Conservation (phyloP, 2,329 filamentous ascomycete species). For the Neopestalotiopsis clavispora region DNA sequence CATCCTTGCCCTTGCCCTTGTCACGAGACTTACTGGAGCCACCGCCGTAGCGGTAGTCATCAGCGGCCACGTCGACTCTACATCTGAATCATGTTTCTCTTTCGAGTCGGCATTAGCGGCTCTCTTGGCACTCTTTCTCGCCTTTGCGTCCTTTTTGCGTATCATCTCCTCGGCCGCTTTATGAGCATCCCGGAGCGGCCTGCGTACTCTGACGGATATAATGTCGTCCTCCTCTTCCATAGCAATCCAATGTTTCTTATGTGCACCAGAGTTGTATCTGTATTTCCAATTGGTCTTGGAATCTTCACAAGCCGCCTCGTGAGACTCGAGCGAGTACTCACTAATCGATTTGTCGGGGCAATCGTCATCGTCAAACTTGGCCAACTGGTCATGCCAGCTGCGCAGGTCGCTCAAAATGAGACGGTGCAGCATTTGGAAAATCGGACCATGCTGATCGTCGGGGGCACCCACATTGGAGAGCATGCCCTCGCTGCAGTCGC, state of each 20-base stretch:
- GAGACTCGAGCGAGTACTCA: background rate
- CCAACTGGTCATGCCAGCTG: slow-evolving; percentile 21
- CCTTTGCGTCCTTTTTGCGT: background rate
- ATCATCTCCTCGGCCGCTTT: background rate
- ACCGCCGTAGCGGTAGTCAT: background rate
- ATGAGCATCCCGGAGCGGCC: background rate
- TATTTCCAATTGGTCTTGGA: background rate
- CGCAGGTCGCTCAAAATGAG: slow-evolving; percentile 26
- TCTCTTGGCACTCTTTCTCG: background rate
- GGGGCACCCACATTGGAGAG: slow-evolving; percentile 24
- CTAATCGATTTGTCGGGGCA: slow-evolving; percentile 24
- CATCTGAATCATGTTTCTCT: background rate
- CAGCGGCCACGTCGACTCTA: background rate
- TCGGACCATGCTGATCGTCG: slow-evolving; percentile 24
- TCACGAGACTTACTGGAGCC: background rate
- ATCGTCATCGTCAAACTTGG: slow-evolving; percentile 22
- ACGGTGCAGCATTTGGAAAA: slow-evolving; percentile 28
- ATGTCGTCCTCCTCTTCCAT: background rate
- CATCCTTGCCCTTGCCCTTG: background rate
- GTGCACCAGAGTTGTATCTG: background rate
- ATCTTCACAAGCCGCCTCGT: background rate
- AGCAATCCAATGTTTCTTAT: background rate
- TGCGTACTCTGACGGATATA: background rate
- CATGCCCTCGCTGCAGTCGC: slow-evolving; percentile 14
- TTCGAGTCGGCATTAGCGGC: background rate